Percentiles rank a stretch among this genome's conserved stretches.
Conservation (phyloP, 768 basidiomycete genomes). For the Amanita phalloides region DNA sequence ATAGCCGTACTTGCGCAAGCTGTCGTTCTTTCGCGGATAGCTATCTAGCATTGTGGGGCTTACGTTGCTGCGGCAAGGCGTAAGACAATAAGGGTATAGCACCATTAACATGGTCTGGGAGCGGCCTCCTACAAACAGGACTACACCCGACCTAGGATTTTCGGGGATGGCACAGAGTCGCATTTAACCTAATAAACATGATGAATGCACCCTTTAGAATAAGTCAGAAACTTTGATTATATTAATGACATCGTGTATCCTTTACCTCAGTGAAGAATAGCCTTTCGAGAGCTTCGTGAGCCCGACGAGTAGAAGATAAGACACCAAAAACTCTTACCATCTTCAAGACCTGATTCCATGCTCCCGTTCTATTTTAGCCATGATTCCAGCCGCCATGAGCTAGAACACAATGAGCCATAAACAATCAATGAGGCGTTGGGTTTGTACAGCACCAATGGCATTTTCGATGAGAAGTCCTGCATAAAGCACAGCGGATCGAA, state of each 20-base stretch:
- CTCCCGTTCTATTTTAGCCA: conserved; percentile 57
- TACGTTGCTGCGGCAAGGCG: background rate
- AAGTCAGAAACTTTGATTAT: background rate
- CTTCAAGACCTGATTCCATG: conserved; percentile 61
- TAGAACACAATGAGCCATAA: conserved; percentile 12
- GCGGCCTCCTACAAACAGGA: conserved; percentile 29
- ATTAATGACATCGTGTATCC: background rate
- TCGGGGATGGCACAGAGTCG: conserved; percentile 28
- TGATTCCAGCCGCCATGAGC: conserved; percentile 68
- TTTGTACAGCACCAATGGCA: conserved; percentile 53
- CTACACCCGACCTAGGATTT: too few species aligned
- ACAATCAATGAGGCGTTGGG: conserved; percentile 20
- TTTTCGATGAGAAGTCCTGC: conserved; percentile 37
- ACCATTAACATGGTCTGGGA: conserved; percentile 46
- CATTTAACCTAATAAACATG: conserved; percentile 38
- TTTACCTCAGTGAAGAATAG: conserved; percentile 60
- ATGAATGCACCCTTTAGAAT: conserved; percentile 47
- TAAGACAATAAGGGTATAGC: background rate
- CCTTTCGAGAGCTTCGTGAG: conserved; percentile 22
- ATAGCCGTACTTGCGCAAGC: conserved; percentile 32
- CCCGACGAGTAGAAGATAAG: background rate
- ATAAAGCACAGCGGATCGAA: conserved; percentile 52
- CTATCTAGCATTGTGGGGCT: conserved; percentile 45
- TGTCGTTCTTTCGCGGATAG: conserved; percentile 28
- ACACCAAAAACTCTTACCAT: conserved; percentile 31